phyloP scores from a whole-genome alignment of 208 protist species.

The Leishmania tropica region DNA sequence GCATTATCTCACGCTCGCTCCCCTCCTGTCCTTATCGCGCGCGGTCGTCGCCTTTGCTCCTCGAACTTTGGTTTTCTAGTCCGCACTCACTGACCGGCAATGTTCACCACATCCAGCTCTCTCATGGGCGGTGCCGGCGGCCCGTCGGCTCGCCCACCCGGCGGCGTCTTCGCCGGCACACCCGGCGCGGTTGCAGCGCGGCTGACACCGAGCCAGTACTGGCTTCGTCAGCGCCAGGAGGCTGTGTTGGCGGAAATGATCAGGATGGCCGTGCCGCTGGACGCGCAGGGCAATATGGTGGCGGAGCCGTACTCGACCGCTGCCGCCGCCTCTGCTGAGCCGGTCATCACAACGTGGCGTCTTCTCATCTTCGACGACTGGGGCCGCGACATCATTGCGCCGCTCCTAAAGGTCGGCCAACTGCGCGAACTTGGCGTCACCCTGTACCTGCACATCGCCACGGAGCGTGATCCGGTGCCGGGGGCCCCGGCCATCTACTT shows the following conservation, averaged over 20 bases:
- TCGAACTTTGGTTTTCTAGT: neutral
- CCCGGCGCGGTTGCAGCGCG: neutral
- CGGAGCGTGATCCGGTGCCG: conserved; percentile 79
- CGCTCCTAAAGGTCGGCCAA: conserved; percentile 85
- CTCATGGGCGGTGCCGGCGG: conserved; percentile 5
- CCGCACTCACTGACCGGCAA: neutral
- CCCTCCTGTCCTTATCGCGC: neutral
- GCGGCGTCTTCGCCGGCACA: conserved; percentile 1
- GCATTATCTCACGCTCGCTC: neutral
- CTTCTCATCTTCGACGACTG: conserved; percentile 91
- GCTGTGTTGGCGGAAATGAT: conserved; percentile 81
- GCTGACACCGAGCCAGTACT: conserved; percentile 37
- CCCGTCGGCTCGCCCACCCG: neutral
- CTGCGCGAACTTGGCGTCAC: conserved; percentile 90
- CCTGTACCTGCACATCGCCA: conserved; percentile 87
- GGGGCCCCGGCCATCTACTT: conserved; percentile 93
- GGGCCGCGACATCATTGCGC: conserved; percentile 88
- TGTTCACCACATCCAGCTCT: conserved; percentile 6
- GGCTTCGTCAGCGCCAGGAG: conserved; percentile 69
- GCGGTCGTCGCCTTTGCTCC: neutral
- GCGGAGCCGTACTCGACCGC: conserved; percentile 23
- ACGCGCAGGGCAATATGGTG: conserved; percentile 42
- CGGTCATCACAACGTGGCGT: conserved; percentile 65
- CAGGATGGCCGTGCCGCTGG: conserved; percentile 59
- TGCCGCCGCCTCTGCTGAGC: conserved; percentile 19